phyloP scores from a whole-genome alignment of 2,329 filamentous ascomycete species.

The Fusarium tanahbumbuense region DNA sequence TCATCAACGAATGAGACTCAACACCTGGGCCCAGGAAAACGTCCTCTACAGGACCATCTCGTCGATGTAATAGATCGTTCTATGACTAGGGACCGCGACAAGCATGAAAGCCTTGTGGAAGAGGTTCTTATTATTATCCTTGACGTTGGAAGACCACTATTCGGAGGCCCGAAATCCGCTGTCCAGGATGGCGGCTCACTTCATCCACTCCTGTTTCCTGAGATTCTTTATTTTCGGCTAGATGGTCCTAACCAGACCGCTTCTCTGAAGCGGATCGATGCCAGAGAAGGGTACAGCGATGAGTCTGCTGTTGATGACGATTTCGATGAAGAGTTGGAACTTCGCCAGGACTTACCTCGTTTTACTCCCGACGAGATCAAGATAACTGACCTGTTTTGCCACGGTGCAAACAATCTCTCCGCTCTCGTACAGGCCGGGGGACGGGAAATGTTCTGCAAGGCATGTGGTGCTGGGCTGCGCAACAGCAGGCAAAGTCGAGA shows the following conservation, averaged over 20 bases:
- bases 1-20: background rate
- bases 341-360: background rate
- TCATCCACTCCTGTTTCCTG: background rate
- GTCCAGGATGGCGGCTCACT: rapidly evolving
- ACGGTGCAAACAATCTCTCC: background rate
- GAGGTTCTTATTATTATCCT: background rate
- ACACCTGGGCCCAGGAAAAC: rapidly evolving
- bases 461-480: background rate
- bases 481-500: rapidly evolving
- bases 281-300: background rate
- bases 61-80: background rate
- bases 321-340: background rate
- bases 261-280: background rate
- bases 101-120: background rate
- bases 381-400: rapidly evolving
- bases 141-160: background rate
- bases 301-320: background rate
- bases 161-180: rapidly evolving
- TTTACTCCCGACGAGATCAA: background rate
- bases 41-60: background rate
- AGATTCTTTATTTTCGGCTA: background rate
- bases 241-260: rapidly evolving
- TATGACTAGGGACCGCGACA: background rate
- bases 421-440: background rate
- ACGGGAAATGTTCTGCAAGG: background rate